A percentile compares a stretch with the other conserved stretches of the same genome.
Evolutionary conservation across 2,329 filamentous ascomycete species (phyloP).

Genomic region (Cercospora zeae-maydis): DNA sequence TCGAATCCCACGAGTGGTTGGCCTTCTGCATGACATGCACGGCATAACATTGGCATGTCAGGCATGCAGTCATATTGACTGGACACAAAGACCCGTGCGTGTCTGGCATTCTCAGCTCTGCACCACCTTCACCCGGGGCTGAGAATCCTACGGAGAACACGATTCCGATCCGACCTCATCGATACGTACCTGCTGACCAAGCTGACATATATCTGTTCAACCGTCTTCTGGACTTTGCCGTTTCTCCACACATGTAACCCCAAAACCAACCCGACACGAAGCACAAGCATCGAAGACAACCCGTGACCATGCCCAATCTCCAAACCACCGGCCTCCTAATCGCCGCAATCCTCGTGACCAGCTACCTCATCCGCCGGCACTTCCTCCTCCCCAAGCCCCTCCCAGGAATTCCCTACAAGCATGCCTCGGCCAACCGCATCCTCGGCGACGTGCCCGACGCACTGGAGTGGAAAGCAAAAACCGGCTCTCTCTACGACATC

Average conservation of each 20-base stretch:
- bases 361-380: constrained; percentile 9
- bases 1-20: neutral
- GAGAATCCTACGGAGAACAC: neutral
- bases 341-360: neutral
- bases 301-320: neutral
- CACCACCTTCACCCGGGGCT: neutral
- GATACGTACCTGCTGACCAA: neutral
- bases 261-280: neutral
- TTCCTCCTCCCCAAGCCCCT: constrained; percentile 43
- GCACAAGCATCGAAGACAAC: neutral
- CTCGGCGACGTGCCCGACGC: constrained; percentile 47
- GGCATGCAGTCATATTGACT: neutral
- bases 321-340: neutral
- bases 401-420: constrained; percentile 48
- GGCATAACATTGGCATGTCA: neutral
- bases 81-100: neutral
- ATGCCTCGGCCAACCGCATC: constrained; percentile 35
- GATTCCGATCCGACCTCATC: neutral
- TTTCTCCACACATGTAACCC: neutral
- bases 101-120: neutral
- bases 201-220: neutral
- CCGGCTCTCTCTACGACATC: constrained; percentile 24
- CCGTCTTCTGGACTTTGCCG: neutral
- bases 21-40: neutral
- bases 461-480: constrained; percentile 38